Base-by-base conservation (phyloP, 2,329 filamentous ascomycete genomes). In the Coccinonectria pachysandricola region DNA sequence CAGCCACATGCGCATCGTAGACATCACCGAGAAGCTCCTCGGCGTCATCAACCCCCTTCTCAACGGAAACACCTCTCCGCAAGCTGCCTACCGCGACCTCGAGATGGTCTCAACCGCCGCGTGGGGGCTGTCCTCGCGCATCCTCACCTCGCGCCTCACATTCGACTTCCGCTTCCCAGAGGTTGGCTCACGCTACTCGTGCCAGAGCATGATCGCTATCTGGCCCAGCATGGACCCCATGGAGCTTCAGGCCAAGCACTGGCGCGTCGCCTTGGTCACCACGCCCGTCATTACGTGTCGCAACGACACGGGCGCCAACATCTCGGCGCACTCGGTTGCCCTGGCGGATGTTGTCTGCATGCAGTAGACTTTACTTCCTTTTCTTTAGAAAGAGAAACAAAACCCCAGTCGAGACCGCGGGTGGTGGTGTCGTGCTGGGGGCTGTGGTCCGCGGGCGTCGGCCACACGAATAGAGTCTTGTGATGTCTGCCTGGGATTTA, bases 261-360 rank as follows among this genome's bases (percentile, higher is more conserved):
- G 56, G 49, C 61, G 68, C 5, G 47, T 74, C n/a, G 61, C 63
- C 27, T 54, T 71, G 2, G 63, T 68, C 15, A 62, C 68, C 5
- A 71, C 68, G 0, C 69, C 69, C 1, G 59, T 64, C 7, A 59
- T 73, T 23, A 71, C 65, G 2, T 60, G 68, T 39, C 58, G 67
- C 16, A 67, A 70, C 35, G 67, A 72, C 19, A 59, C 51, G 2
- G 64, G 61, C 9, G 42, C 48, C 22, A 59, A 56, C 28, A 60
- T 66, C 23, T 54, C 57, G 14, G 54, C 60, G 2, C 60, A 59
- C 29, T 59, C 58, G 6, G 50, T 68, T 12, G 46, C 57, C 19
- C 49, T 62, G 44, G 57, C 62, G 2, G 60, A 65, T 30, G 64
- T 68, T 3, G 46, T 68, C 32, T 57, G 64, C 43, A 66, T 67